Evolutionary conservation across 768 basidiomycete species (phyloP).

Genomic region (Suillus sp.): DNA sequence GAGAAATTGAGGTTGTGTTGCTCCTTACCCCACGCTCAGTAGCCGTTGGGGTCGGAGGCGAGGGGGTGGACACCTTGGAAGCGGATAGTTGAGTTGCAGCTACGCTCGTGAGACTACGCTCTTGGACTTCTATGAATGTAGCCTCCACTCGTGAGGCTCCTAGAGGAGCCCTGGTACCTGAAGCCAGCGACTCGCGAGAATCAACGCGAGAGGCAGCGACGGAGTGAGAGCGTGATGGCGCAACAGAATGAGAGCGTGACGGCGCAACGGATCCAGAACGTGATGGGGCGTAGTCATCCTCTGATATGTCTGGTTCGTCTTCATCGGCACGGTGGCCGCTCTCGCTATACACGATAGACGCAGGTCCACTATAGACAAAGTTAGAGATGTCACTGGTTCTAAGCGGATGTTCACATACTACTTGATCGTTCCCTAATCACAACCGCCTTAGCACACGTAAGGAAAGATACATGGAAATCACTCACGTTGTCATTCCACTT

Average conservation of each 20-base stretch:
- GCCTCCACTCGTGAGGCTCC: slow-evolving; percentile 30
- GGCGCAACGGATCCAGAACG: slow-evolving; percentile 36
- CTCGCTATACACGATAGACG: slow-evolving; percentile 81
- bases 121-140: slow-evolving; percentile 32
- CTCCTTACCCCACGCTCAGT: slow-evolving; percentile 2
- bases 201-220: slow-evolving; percentile 54
- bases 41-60: slow-evolving; percentile 17
- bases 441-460: slow-evolving; percentile 12
- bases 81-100: slow-evolving; percentile 24
- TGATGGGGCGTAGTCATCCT: slow-evolving; percentile 55
- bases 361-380: slow-evolving; percentile 60
- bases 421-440: slow-evolving; percentile 59
- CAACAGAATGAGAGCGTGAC: slow-evolving; percentile 46
- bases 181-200: slow-evolving; percentile 46
- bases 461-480: slow-evolving; percentile 17
- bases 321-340: slow-evolving; percentile 73
- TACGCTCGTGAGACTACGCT: slow-evolving; percentile 27
- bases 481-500: slow-evolving; percentile 82
- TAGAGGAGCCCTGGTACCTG: slow-evolving; percentile 35
- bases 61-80: slow-evolving; percentile 17
- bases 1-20: slow-evolving; percentile 9
- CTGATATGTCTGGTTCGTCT: slow-evolving; percentile 66
- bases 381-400: neutral
- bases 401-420: slow-evolving; percentile 52
- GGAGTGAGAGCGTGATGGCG: slow-evolving; percentile 47